These are phyloP conservation scores for Passalora sequoiae DNA, from an alignment of 2,329 filamentous ascomycete species.

Conservation along the genomic window DNA sequence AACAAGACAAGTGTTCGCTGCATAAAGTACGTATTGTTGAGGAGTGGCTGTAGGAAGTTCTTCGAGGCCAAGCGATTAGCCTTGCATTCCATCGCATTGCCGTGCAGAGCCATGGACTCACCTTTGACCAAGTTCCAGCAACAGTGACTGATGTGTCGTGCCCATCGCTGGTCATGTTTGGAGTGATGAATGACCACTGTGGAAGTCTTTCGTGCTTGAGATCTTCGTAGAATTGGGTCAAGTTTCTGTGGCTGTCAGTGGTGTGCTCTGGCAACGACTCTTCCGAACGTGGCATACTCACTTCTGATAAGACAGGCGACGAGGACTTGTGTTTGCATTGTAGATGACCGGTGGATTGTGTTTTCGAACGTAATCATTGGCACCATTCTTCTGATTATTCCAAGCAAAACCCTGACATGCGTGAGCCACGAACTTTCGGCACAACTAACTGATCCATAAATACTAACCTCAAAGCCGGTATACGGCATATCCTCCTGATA, in stretches of 20 bases:
- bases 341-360: slow-evolving; percentile 59
- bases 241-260: slow-evolving; percentile 42
- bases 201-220: slow-evolving; percentile 59
- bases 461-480: slow-evolving; percentile 58
- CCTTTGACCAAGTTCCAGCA: slow-evolving; percentile 64
- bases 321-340: slow-evolving; percentile 55
- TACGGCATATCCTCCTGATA: slow-evolving; percentile 78
- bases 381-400: slow-evolving; percentile 59
- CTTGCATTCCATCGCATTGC: too few species aligned
- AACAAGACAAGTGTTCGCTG: slow-evolving; percentile 68
- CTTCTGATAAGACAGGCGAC: slow-evolving; percentile 65
- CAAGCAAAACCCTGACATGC: slow-evolving; percentile 46
- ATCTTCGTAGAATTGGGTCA: slow-evolving; percentile 64
- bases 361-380: slow-evolving; percentile 49
- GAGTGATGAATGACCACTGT: slow-evolving; percentile 65
- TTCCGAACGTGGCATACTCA: not conserved
- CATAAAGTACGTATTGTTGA: slow-evolving; percentile 66
- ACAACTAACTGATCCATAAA: not conserved
- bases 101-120: too few species aligned
- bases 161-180: slow-evolving; percentile 70
- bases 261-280: not conserved
- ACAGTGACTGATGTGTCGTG: slow-evolving; percentile 68
- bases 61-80: too few species aligned
- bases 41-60: slow-evolving; percentile 63
- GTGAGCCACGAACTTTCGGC: not conserved